Conservation (phyloP, 148 eudicot genomes). For the Rhododendron ovatum region DNA sequence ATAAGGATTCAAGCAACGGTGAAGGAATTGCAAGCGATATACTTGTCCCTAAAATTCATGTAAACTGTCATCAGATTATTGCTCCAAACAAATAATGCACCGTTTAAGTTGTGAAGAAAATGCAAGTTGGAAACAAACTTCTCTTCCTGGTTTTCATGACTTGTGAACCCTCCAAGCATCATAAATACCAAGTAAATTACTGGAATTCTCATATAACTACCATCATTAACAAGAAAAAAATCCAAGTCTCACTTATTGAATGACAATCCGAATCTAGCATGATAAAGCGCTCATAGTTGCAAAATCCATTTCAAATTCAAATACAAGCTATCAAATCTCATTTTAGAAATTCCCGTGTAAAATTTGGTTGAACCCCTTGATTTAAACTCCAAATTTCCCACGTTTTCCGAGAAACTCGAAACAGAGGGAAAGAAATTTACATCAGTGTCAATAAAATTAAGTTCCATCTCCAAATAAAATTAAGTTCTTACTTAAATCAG, state of each 20-base stretch:
- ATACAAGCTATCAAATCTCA: neutral
- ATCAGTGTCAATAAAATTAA: neutral
- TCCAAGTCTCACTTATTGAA: neutral
- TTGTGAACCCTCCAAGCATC: neutral
- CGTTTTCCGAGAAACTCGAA: neutral
- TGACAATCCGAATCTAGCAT: neutral
- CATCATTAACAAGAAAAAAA: neutral
- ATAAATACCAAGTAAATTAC: neutral
- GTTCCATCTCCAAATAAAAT: neutral
- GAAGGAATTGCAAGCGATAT: constrained; percentile 36
- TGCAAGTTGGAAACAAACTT: neutral
- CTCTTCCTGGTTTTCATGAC: neutral
- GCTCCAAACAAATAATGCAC: neutral
- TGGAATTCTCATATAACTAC: neutral
- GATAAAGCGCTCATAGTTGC: neutral
- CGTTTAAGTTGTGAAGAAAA: neutral
- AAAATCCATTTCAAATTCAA: neutral
- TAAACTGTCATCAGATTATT: neutral
- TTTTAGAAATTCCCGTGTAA: neutral
- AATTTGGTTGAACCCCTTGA: neutral
- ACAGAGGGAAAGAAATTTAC: neutral
- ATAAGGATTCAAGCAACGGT: constrained; percentile 23
- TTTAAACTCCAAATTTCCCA: neutral
- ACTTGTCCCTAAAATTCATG: constrained; percentile 26
- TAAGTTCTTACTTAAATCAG: constrained; percentile 42